Conservation (phyloP, 345 rosid genomes). For the Bruguiera sexangula region DNA sequence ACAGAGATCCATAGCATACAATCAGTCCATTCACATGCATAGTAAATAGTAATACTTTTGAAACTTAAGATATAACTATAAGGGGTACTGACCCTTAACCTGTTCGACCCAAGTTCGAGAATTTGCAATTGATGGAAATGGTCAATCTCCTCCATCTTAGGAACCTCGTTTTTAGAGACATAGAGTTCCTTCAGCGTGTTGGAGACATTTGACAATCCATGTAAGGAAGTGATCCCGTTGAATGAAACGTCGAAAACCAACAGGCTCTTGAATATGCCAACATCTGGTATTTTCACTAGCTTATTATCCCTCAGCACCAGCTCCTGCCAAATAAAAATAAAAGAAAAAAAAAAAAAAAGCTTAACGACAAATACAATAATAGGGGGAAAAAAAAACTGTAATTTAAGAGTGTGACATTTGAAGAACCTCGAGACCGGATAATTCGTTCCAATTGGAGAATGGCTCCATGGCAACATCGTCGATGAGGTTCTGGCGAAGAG, state of each 20-base stretch:
- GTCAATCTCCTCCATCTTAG: slow-evolving; percentile 82
- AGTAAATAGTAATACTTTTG: background rate
- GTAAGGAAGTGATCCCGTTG: slow-evolving; percentile 70
- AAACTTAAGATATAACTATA: background rate
- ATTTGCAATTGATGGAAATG: slow-evolving; percentile 70
- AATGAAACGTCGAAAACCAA: slow-evolving; percentile 84
- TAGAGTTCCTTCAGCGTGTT: slow-evolving; percentile 73
- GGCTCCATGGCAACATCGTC: slow-evolving; percentile 67
- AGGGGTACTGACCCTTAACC: slow-evolving; percentile 54
- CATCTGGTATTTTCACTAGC: slow-evolving; percentile 68
- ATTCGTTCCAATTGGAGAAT: slow-evolving; percentile 58
- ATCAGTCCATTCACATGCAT: background rate
- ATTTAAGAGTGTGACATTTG: too few relatives aligned
- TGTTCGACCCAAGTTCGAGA: slow-evolving; percentile 93
- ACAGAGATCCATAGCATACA: too few relatives aligned
- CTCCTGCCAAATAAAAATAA: slow-evolving; percentile 47
- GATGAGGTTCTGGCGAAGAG: slow-evolving; percentile 86
- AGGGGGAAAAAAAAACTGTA: background rate
- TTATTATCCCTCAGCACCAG: slow-evolving; percentile 84
- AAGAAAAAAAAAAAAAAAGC: background rate
- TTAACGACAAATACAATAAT: background rate
- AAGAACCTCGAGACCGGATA: slow-evolving; percentile 75
- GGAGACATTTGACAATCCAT: slow-evolving; percentile 65
- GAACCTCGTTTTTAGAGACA: slow-evolving; percentile 86
- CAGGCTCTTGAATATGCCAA: slow-evolving; percentile 65